phyloP scores from a whole-genome alignment of 129 eudicot genomes.

The Centella asiatica region DNA sequence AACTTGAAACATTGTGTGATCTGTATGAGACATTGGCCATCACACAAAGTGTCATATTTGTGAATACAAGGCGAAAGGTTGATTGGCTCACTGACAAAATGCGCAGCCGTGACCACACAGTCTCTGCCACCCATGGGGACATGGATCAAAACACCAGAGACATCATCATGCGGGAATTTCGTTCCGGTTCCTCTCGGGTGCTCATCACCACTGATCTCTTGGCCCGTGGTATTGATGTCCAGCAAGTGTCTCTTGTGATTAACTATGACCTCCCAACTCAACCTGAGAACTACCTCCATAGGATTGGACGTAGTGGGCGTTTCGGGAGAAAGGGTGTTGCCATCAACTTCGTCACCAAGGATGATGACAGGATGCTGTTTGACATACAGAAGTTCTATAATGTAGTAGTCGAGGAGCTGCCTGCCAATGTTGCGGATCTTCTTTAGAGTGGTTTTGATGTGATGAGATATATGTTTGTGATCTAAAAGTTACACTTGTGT shows the following conservation, averaged over 20 bases:
- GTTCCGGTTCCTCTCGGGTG: constrained; percentile 39
- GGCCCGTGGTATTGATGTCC: constrained; percentile 43
- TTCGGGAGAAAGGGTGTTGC: constrained; percentile 44
- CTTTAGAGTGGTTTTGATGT: constrained; percentile 19
- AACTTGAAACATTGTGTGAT: constrained; percentile 6
- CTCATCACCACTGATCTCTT: constrained; percentile 36
- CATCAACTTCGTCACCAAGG: constrained; percentile 32
- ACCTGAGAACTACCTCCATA: constrained; percentile 35
- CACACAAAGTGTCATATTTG: constrained; percentile 4
- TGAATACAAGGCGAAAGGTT: constrained; percentile 12
- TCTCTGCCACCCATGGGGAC: constrained; percentile 30
- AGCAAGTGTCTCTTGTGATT: constrained; percentile 35
- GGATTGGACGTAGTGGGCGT: constrained; percentile 38
- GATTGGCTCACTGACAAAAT: constrained; percentile 34
- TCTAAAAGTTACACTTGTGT: background rate
- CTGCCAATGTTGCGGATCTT: constrained; percentile 37
- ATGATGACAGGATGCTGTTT: constrained; percentile 31
- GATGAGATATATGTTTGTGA: background rate
- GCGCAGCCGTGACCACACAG: constrained; percentile 29
- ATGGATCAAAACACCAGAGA: constrained; percentile 41
- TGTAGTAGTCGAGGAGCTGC: constrained; percentile 26
- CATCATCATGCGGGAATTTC: constrained; percentile 35
- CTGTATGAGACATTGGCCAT: constrained; percentile 6
- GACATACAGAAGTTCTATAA: constrained; percentile 33
- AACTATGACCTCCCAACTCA: constrained; percentile 36